Evolutionary conservation across 805 yeast genomes (phyloP).

Genomic region (Ogataea ramenticola): DNA sequence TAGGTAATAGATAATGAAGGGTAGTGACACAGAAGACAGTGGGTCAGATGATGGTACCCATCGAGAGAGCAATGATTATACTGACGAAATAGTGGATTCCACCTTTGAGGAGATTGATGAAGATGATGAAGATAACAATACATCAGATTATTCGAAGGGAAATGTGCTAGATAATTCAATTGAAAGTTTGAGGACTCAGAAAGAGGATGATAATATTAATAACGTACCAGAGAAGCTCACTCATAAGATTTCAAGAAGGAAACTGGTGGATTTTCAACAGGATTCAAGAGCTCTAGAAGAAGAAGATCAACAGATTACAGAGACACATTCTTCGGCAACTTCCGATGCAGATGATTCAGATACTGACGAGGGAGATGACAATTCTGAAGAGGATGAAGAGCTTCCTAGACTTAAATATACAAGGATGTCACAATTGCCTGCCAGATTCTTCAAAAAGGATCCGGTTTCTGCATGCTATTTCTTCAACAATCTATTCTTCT

Average conservation of each 20-base stretch:
- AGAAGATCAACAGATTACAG: slow-evolving; percentile 1
- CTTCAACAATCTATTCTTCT: slow-evolving; percentile 54
- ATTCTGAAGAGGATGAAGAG: slow-evolving; percentile 39
- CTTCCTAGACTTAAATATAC: slow-evolving; percentile 75
- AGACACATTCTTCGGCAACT: slow-evolving; percentile 1
- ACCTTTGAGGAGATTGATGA: slow-evolving; percentile 13
- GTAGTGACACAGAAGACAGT: neutral
- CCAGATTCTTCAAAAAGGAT: slow-evolving; percentile 64
- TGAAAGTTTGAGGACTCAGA: neutral
- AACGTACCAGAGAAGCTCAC: neutral
- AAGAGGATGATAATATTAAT: neutral
- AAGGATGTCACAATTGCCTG: slow-evolving; percentile 60
- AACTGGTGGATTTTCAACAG: neutral
- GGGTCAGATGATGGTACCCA: neutral
- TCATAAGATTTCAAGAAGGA: neutral
- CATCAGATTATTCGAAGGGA: neutral
- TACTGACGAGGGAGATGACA: slow-evolving; percentile 28
- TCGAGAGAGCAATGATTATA: slow-evolving; percentile 4
- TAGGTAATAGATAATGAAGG: too few relatives aligned
- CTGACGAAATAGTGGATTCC: slow-evolving; percentile 18
- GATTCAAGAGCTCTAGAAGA: slow-evolving; percentile 27
- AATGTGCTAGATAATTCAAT: neutral
- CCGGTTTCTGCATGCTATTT: slow-evolving; percentile 68
- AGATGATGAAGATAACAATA: slow-evolving; percentile 1
- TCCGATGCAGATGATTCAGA: slow-evolving; percentile 19